Percentiles rank a stretch among this genome's conserved stretches.
Conservation (phyloP, 805 yeast species). For the Kazachstania martiniae region DNA sequence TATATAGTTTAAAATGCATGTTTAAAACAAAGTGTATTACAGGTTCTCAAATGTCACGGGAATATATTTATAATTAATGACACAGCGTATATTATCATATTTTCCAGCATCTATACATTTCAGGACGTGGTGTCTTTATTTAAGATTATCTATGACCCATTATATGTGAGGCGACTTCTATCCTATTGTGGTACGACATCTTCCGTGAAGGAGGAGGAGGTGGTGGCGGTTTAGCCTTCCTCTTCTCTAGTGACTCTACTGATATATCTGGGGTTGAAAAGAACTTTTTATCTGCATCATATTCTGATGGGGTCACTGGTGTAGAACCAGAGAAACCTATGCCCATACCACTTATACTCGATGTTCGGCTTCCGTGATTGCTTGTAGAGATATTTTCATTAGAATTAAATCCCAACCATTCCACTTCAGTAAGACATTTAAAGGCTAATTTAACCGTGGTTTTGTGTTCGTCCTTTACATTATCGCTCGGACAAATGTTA, state of each 20-base stretch:
- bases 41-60: no score
- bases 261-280: conserved; percentile 17
- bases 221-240: conserved; percentile 27
- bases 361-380: conserved; percentile 11
- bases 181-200: background rate
- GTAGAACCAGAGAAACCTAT: no score
- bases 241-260: conserved; percentile 27
- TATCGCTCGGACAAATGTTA: conserved; percentile 16
- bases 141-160: no score
- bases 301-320: background rate
- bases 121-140: no score
- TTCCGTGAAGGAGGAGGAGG: conserved; percentile 31
- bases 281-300: conserved; percentile 2
- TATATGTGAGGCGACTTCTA: background rate
- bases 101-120: no score
- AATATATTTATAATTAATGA: no score
- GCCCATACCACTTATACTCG: conserved; percentile 15
- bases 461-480: conserved; percentile 18
- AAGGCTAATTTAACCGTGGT: conserved; percentile 34
- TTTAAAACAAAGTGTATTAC: no score
- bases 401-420: conserved; percentile 22
- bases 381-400: background rate
- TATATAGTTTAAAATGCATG: no score
- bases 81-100: no score
- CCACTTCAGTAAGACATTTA: conserved; percentile 27